phyloP scores from a whole-genome alignment of 208 protist species.

The Giardia muris region DNA sequence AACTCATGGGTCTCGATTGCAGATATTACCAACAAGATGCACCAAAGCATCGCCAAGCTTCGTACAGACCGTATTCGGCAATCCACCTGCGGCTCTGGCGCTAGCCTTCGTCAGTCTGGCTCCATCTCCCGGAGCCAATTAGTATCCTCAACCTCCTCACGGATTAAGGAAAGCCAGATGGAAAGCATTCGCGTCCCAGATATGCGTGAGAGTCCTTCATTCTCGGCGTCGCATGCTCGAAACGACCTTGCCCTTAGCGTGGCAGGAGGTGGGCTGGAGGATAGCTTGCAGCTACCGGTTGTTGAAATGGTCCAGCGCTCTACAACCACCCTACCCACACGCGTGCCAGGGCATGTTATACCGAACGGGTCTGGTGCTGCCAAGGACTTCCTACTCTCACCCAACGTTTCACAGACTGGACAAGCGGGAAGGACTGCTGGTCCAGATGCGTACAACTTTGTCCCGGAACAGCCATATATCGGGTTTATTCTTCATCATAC shows the following conservation, averaged over 20 bases:
- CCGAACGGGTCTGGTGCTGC: background rate
- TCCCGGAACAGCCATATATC: background rate
- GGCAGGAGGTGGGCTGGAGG: too few species aligned
- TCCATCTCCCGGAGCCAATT: background rate
- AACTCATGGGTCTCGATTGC: background rate
- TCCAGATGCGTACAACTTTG: background rate
- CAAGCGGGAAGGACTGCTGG: too few species aligned
- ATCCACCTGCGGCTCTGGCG: too few species aligned
- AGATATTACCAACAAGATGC: background rate
- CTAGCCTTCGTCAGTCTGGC: background rate
- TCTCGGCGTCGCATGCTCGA: background rate
- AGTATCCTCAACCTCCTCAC: background rate
- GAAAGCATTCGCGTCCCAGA: background rate
- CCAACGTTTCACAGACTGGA: background rate
- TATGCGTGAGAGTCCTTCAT: background rate
- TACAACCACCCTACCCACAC: background rate
- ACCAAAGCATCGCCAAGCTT: background rate
- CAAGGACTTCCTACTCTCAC: background rate
- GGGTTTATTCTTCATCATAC: background rate
- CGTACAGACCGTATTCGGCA: background rate
- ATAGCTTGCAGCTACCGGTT: background rate
- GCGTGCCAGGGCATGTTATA: background rate
- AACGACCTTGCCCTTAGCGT: background rate
- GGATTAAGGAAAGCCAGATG: too few species aligned
- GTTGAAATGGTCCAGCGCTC: background rate